Conservation (phyloP, 345 rosid species). For the Melaleuca quinquenervia region DNA sequence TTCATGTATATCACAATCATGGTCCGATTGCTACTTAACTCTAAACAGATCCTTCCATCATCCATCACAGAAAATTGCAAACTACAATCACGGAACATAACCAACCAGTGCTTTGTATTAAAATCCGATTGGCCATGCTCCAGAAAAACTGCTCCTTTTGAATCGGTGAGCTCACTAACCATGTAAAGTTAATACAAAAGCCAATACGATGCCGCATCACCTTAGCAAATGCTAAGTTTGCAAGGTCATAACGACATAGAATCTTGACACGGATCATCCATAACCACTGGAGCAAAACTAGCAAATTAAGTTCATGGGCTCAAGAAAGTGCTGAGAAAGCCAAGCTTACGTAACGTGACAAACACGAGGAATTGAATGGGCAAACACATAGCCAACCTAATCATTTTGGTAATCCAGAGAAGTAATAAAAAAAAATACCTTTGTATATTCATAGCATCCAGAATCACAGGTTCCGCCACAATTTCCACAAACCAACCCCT, state of each 20-base stretch:
- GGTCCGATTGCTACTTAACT: neutral
- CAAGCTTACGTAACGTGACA: neutral
- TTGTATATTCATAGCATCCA: conserved; percentile 34
- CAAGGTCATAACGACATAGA: neutral
- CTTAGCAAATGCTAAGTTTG: neutral
- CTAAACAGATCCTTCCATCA: neutral
- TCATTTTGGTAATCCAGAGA: neutral
- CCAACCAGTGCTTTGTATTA: neutral
- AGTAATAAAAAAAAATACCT: conserved; percentile 22
- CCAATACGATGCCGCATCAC: neutral
- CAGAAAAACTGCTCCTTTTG: neutral
- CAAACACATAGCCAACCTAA: neutral
- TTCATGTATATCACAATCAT: neutral
- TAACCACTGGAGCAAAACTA: neutral
- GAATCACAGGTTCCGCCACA: conserved; percentile 48
- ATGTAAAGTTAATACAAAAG: neutral
- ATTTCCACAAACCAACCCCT: conserved; percentile 26
- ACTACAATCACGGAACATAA: neutral
- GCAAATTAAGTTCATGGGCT: neutral
- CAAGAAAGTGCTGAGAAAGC: neutral
- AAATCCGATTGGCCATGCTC: neutral
- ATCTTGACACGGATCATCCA: neutral
- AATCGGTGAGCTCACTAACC: neutral
- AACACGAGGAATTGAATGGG: neutral
- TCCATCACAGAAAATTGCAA: neutral